Evolutionary conservation across 2,329 filamentous ascomycete species (phyloP).

Genomic region (Amauroascus verrucosus): DNA sequence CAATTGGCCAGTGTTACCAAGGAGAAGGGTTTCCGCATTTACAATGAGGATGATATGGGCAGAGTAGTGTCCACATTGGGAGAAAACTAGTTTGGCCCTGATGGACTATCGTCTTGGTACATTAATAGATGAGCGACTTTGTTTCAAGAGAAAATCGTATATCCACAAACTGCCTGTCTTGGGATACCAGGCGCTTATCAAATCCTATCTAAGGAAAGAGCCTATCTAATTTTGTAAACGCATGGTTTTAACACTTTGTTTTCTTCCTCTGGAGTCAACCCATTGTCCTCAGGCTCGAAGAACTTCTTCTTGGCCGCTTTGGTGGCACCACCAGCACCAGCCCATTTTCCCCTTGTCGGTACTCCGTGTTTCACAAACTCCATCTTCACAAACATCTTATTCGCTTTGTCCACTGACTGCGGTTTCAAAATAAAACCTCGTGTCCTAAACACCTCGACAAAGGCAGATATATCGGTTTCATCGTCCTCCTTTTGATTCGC

Average conservation of each 20-base stretch:
- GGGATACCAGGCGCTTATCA: neutral
- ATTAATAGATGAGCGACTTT: constrained; percentile 1
- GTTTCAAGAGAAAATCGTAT: neutral
- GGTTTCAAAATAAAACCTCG: constrained; percentile 77
- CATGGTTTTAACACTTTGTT: constrained; percentile 81
- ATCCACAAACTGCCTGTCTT: neutral
- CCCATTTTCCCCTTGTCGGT: constrained; percentile 64
- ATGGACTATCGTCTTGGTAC: neutral
- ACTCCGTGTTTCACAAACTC: constrained; percentile 76
- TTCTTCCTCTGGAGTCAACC: constrained; percentile 49
- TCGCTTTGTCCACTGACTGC: constrained; percentile 65
- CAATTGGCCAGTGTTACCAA: constrained; percentile 96
- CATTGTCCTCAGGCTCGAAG: constrained; percentile 48
- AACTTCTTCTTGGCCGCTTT: constrained; percentile 44
- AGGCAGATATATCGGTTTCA: constrained; percentile 78
- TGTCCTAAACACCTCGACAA: constrained; percentile 69
- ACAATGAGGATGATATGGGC: constrained; percentile 95
- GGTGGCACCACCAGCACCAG: constrained; percentile 16
- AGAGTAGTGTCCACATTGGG: constrained; percentile 66
- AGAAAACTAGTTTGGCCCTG: constrained; percentile 31
- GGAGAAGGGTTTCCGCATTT: constrained; percentile 97
- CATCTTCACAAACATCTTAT: constrained; percentile 99
- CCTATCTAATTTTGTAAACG: constrained; percentile 79
- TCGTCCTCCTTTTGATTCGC: constrained; percentile 55
- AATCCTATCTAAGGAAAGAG: neutral